Percentiles rank a stretch among this genome's conserved stretches.
phyloP scores from a whole-genome alignment of 225 moss, liverwort and hornwort species.

The Physcomitrellopsis africana region DNA sequence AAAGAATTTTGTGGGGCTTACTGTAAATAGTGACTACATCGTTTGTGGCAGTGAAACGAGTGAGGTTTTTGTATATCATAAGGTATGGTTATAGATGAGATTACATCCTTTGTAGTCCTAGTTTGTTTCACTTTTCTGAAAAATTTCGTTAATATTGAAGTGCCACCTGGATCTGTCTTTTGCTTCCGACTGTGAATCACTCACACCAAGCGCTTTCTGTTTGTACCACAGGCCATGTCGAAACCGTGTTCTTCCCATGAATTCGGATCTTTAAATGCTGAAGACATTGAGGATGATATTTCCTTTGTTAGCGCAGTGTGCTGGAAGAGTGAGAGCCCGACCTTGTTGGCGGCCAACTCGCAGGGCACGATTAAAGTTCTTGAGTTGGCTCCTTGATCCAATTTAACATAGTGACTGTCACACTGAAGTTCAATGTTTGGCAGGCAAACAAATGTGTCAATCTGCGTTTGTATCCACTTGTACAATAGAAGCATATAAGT shows the following conservation, averaged over 20 bases:
- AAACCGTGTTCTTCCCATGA: slow-evolving; percentile 34
- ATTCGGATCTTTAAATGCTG: slow-evolving; percentile 27
- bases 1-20: slow-evolving; percentile 85
- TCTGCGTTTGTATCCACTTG: too few species aligned
- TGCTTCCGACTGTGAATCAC: not conserved
- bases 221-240: slow-evolving; percentile 43
- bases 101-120: not conserved
- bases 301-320: slow-evolving; percentile 77
- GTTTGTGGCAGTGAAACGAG: slow-evolving; percentile 92
- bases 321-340: slow-evolving; percentile 80
- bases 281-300: slow-evolving; percentile 32
- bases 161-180: not conserved
- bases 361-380: slow-evolving; percentile 78
- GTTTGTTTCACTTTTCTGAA: not conserved
- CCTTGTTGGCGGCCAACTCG: slow-evolving; percentile 75
- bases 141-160: not conserved
- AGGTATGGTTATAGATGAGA: slow-evolving; percentile 45
- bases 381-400: slow-evolving; percentile 60
- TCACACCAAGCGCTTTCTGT: slow-evolving; percentile 6
- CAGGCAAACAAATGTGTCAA: too few species aligned
- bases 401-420: not conserved
- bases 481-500: too few species aligned
- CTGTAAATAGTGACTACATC: slow-evolving; percentile 87
- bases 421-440: not conserved
- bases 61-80: slow-evolving; percentile 90